Conservation (phyloP, 495 filamentous ascomycete genomes). For the Penicillium waksmanii region DNA sequence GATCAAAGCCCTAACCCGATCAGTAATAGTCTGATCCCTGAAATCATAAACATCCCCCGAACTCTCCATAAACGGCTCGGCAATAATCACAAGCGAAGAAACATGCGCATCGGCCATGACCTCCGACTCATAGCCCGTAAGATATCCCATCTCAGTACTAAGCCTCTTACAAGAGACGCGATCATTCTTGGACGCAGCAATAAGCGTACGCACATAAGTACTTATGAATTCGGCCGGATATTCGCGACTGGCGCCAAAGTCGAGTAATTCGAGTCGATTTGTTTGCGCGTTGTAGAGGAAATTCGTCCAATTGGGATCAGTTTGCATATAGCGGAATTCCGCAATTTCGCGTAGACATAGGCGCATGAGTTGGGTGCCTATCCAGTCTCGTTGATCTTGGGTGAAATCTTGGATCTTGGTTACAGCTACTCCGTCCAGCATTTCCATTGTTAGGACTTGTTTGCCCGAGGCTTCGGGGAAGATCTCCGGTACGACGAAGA, state of each 20-base stretch:
- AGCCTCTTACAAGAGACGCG: constrained; percentile 62
- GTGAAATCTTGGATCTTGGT: constrained; percentile 75
- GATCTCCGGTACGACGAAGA: constrained; percentile 79
- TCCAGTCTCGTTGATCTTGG: constrained; percentile 85
- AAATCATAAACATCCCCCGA: constrained; percentile 92
- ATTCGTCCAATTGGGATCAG: constrained; percentile 99
- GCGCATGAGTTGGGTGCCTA: constrained; percentile 87
- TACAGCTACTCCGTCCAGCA: constrained; percentile 84
- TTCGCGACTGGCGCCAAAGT: constrained; percentile 91
- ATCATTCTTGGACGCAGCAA: constrained; percentile 75
- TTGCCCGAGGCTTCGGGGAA: constrained; percentile 79
- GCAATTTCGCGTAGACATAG: constrained; percentile 91
- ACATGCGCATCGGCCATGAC: constrained; percentile 89
- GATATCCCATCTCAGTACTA: constrained; percentile 83
- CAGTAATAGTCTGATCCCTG: constrained; percentile 90
- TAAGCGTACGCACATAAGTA: constrained; percentile 75
- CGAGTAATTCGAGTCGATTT: constrained; percentile 83
- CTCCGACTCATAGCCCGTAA: constrained; percentile 83
- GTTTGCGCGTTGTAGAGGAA: constrained; percentile 83
- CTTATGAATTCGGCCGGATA: constrained; percentile 79
- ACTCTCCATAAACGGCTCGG: constrained; percentile 79
- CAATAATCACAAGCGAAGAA: constrained; percentile 79
- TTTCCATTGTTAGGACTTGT: constrained; percentile 91
- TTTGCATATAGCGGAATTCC: constrained; percentile 98
- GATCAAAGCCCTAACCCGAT: constrained; percentile 82